A percentile compares a stretch with the other conserved stretches of the same genome.
Conservation (phyloP, 2,329 filamentous ascomycete genomes). For the Phyllosticta paracitricarpa region DNA sequence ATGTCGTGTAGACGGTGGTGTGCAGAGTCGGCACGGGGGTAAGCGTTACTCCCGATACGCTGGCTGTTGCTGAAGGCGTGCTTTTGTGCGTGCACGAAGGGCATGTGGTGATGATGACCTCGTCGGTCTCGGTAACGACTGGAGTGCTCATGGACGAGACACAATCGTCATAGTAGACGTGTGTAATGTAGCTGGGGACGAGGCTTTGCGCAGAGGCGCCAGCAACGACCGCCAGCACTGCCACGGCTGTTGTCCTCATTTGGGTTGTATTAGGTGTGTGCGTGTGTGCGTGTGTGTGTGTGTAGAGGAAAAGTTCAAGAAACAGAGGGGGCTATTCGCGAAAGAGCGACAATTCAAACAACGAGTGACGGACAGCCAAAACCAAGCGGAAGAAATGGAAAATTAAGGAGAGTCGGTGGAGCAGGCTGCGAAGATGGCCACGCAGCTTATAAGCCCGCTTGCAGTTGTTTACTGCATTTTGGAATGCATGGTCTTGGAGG, state of each 20-base stretch:
- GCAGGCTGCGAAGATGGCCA: not conserved
- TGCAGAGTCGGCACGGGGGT: conserved; percentile 4
- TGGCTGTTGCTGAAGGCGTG: not conserved
- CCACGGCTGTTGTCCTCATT: conserved; percentile 6
- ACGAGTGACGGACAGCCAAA: not conserved
- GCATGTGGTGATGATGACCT: conserved; percentile 19
- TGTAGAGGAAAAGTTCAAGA: not conserved
- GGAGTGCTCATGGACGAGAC: not conserved
- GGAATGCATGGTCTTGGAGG: not conserved
- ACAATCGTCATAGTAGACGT: conserved; percentile 3
- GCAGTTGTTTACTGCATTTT: conserved; percentile 5
- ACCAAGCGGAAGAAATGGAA: not conserved
- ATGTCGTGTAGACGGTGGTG: conserved; percentile 18
- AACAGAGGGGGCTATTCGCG: not conserved
- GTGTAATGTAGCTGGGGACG: conserved; percentile 5
- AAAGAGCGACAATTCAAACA: not conserved
- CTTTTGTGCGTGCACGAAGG: not conserved
- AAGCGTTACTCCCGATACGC: not conserved
- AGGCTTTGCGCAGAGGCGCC: conserved; percentile 3
- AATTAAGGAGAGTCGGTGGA: conserved; percentile 4
- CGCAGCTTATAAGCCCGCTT: conserved; percentile 3
- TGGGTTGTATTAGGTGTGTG: not conserved
- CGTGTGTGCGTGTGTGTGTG: not conserved
- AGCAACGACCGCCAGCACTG: not conserved
- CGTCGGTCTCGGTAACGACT: conserved; percentile 19